Base-by-base conservation (phyloP, 768 basidiomycete species). In the Trametes meyenii region DNA sequence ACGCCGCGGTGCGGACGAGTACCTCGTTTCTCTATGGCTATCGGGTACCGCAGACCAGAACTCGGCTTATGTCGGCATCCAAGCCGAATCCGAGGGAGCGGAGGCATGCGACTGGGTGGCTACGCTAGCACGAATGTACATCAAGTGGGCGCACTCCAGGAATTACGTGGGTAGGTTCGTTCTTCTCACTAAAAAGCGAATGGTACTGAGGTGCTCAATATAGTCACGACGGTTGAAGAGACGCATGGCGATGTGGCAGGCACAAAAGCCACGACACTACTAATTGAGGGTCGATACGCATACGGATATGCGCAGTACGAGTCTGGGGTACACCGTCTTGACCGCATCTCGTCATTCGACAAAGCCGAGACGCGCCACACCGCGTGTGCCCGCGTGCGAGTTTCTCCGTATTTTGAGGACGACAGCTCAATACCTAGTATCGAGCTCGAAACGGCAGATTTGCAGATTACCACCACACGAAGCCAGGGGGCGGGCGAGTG, bases 221-320 rank as follows among this genome's bases (percentile, higher is more conserved):
- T 44, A 68, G 67, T 68, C n/a, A 36, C 50, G 26, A 51, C 52
- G 11, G 62, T 68, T 8, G 53, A 65, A 16, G 60, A 66, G 38
- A 29, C 60, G 2, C 57, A 43, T 1, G 64, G 57, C 33, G 62
- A 66, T 26, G n/a, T 42, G 0, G 53, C 58, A 2, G 62, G 64
- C 19, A 33, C 57, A 38, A 66, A 53, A 35, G 19, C 56, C 5
- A 50, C 59, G n/a, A 66, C 60, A 14, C 51, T 68, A 5, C 58
- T 66, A 6, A 44, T 68, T 17, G 48, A 55, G 19, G 64, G 67
- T 6, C 51, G 42, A 3, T 65, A 59, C 38, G 67, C 57, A 24
- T 68, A 66, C 39, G 67, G 67, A 6, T 68, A 66, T 33, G 48
- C 64, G 1, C 67, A 60, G 33, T 62, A 68, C 51, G 67, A 68